Evolutionary conservation across 2,329 filamentous ascomycete species (phyloP), one percentile per base, ranked within the genome.

Genomic region (Fusarium fracticaudum): DNA sequence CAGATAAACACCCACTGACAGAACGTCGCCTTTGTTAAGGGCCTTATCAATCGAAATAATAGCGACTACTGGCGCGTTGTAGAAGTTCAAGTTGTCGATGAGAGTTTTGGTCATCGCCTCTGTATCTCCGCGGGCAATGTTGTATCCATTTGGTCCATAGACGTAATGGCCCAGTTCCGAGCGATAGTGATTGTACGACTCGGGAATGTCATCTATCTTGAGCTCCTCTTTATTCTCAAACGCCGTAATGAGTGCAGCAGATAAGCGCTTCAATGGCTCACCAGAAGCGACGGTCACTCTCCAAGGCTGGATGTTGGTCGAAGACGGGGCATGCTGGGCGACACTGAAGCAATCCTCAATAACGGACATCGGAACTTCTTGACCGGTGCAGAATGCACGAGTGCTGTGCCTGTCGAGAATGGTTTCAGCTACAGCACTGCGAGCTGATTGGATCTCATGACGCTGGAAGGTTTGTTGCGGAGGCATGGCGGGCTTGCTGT

Each of bases 51-150:
- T 76, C 3, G 4, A 62, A 4, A 76, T 22, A 2, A 76, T 40
- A 6, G 67, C 67, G 3, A 72, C 73, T 4, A 70, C 31, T 1
- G 73, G 73, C 1, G 73, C 71, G 35, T 69, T 68, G 8, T 76
- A 76, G 10, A 76, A 76, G 0, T 75, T 60, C 5, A 68, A 76
- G 15, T 76, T 76, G 38, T 58, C 67, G 1, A 72, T 45, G 12
- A 63, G 11, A 17, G 60, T 65, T 9, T 60, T 73, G 18, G 10
- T 58, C 57, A 72, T 68, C 0, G 67, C 60, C 11, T 60, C 62
- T 1, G 45, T 48, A 12, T 76, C 72, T 14, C 64, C 62, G 0
- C 67, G 57, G 8, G 62, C 14, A 12, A 77, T 73, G 4, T 71
- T 64, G 14, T 75, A 62, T 20, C 75, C 72, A 31, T 67, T 61